Conservation (phyloP, 2,329 filamentous ascomycete genomes). For the Penicillium hesseltinei region DNA sequence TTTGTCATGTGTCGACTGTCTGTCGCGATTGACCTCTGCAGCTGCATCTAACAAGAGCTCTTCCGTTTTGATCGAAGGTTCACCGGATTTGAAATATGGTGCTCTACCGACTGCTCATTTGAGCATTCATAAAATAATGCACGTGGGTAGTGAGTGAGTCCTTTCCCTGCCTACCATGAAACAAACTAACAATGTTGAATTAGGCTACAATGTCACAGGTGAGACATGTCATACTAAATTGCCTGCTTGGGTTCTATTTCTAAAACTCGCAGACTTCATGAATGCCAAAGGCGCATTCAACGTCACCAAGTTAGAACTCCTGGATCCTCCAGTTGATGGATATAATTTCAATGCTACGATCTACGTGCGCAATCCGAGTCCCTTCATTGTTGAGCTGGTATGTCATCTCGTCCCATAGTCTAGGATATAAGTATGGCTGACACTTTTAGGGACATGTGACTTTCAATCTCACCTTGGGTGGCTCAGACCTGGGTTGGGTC, state of each 20-base stretch:
- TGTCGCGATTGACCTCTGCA: conserved; percentile 19
- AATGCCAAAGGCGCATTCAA: conserved; percentile 22
- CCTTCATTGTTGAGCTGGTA: conserved; percentile 26
- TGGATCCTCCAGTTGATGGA: conserved; percentile 18
- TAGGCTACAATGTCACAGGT: conserved; percentile 27
- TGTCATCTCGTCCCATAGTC: neutral
- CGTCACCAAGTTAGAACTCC: conserved; percentile 21
- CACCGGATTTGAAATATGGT: conserved; percentile 20
- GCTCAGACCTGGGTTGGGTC: conserved; percentile 21
- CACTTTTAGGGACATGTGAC: conserved; percentile 20
- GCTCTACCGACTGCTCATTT: conserved; percentile 25
- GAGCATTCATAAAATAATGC: conserved; percentile 24
- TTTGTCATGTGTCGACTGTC: conserved; percentile 25
- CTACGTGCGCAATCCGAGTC: conserved; percentile 20
- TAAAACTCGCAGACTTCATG: conserved; percentile 20
- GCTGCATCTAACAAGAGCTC: conserved; percentile 21
- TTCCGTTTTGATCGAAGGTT: conserved; percentile 19
- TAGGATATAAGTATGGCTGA: neutral
- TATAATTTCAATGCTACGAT: conserved; percentile 31
- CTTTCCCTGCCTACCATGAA: neutral
- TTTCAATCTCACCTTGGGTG: conserved; percentile 27
- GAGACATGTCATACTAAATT: neutral
- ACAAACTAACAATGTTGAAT: neutral
- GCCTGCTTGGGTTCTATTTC: neutral
- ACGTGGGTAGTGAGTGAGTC: conserved; percentile 20